Evolutionary conservation across 208 protist genomes (phyloP).

Genomic region (Phytomonas sp.): DNA sequence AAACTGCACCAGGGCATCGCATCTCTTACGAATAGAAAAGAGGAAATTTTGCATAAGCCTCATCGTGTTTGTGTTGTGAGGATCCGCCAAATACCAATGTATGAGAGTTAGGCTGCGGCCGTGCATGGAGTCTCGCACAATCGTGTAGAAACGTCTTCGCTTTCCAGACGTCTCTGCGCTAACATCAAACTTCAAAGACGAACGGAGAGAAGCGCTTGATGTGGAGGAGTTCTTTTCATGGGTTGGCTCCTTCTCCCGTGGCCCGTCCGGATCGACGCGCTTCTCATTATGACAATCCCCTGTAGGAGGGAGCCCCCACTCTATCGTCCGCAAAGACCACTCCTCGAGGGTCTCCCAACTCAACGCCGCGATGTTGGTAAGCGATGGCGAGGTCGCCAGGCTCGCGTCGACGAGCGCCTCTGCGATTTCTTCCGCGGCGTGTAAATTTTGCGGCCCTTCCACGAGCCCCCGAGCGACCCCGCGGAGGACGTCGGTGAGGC

Average conservation of each 20-base stretch:
- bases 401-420: slow-evolving; percentile 28
- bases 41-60: slow-evolving; percentile 10
- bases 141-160: slow-evolving; percentile 11
- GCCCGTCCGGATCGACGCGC: too few relatives aligned
- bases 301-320: too few relatives aligned
- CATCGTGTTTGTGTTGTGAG: slow-evolving; percentile 22
- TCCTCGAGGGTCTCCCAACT: slow-evolving; percentile 17
- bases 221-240: too few relatives aligned
- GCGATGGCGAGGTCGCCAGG: slow-evolving; percentile 22
- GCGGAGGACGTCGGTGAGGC: slow-evolving; percentile 27
- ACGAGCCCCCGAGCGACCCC: slow-evolving; percentile 34
- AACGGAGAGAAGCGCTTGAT: too few relatives aligned
- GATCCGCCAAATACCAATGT: slow-evolving; percentile 30
- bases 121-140: slow-evolving; percentile 42
- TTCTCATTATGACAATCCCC: too few relatives aligned
- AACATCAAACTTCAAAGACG: too few relatives aligned
- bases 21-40: slow-evolving; percentile 4
- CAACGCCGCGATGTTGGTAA: slow-evolving; percentile 30
- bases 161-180: too few relatives aligned
- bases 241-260: too few relatives aligned
- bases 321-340: too few relatives aligned
- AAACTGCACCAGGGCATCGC: too few relatives aligned
- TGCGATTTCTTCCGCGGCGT: slow-evolving; percentile 30
- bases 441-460: slow-evolving; percentile 24
- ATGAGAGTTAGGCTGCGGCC: slow-evolving; percentile 33